These are phyloP conservation scores for Heterobasidion annosum DNA, from an alignment of 1,284 basidiomycete species.

Conservation along the genomic window DNA sequence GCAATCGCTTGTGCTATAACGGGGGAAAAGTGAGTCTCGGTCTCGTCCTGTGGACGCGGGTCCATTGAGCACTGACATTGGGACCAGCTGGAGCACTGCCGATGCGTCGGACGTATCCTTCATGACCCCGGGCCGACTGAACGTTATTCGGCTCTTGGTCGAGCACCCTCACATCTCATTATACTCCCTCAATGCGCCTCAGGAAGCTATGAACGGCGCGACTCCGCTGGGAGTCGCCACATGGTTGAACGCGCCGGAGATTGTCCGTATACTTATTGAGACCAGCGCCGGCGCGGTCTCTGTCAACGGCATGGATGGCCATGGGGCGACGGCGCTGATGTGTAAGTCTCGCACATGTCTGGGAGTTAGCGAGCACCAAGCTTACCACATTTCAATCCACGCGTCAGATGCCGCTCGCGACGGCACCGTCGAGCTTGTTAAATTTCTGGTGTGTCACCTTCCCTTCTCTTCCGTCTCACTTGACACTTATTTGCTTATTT, in stretches of 20 bases:
- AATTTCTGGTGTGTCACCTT: constrained; percentile 41
- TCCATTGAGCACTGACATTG: constrained; percentile 9
- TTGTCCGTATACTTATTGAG: constrained; percentile 50
- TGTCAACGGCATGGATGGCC: constrained; percentile 61
- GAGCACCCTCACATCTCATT: constrained; percentile 48
- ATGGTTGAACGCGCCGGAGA: constrained; percentile 55
- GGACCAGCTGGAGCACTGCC: constrained; percentile 49
- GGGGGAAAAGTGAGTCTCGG: constrained; percentile 46
- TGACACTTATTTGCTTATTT: constrained; percentile 1
- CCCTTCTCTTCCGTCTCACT: not conserved
- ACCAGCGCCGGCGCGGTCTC: constrained; percentile 49
- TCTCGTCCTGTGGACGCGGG: constrained; percentile 1
- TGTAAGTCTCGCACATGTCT: constrained; percentile 38
- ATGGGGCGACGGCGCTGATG: constrained; percentile 70
- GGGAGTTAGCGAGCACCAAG: not conserved
- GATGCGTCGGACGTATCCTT: constrained; percentile 62
- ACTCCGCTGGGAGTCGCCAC: constrained; percentile 68
- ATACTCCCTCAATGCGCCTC: constrained; percentile 60
- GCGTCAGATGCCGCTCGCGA: constrained; percentile 62
- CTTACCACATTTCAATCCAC: constrained; percentile 1
- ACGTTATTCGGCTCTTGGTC: constrained; percentile 43
- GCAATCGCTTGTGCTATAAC: constrained; percentile 58
- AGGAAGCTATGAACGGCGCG: constrained; percentile 54
- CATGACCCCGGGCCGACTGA: constrained; percentile 44
- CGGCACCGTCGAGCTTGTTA: constrained; percentile 51